Base-by-base conservation (phyloP, 108 stramenopile genomes). In the Cyclotella kingstonii region DNA sequence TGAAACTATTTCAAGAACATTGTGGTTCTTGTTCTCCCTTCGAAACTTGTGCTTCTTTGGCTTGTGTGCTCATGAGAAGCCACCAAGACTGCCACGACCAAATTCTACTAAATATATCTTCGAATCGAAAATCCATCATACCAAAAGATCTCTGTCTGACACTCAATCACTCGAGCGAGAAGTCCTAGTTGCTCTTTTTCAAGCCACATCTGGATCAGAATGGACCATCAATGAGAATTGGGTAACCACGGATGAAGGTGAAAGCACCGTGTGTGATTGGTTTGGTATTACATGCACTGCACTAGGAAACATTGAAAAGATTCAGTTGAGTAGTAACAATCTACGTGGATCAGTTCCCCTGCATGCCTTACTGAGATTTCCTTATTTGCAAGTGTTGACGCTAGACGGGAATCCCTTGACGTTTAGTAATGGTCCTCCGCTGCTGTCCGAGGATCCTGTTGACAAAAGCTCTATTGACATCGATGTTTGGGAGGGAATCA, bases 251-350 rank as follows among this genome's bases (percentile, higher is more conserved):
- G 28, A 2, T 6, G 18, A 46, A 6, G 45, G 14, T 6, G 18
- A 8, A 6, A 7, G 6, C 9, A 45, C 54, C 3, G 33, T 36
- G 26, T 66, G 65, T 42, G n/a, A 14, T 17, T 66, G 65, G 65
- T 55, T 47, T 22, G 65, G 65, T 18, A 45, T 66, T 5, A 39
- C 65, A 5, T 66, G 65, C 29, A 45, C 31, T 12, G 26, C 25
- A 15, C 34, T 38, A 6, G 39, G 18, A 7, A 12, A 40, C 38
- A 42, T 68, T 17, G 40, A 43, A 4, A 51, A 43, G 25, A 59
- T 68, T 17, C 57, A 68, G 59, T 23, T 68, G 22, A 59, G 66
- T 36, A 31, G 22, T 14, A 68, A 68, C 33, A 58, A 68, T 59
- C 19, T 68, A n/a, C 23, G 29, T 5, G 66, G 66, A 25, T 27